Conservation (phyloP, 345 rosid genomes). For the Capsella bursapastoris region DNA sequence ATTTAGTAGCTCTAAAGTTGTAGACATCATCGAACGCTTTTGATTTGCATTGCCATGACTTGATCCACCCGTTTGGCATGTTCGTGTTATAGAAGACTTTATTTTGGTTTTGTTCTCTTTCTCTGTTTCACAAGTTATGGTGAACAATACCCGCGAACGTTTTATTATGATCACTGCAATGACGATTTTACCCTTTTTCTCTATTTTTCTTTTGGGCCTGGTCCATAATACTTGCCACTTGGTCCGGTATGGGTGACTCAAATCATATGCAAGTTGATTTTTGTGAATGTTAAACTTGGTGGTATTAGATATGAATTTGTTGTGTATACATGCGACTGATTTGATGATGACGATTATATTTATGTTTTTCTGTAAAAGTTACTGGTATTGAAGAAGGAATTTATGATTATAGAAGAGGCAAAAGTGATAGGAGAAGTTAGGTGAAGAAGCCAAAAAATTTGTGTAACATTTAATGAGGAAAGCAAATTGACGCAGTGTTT, state of each 20-base stretch:
- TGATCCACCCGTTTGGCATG: conserved; percentile 81
- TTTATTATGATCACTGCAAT: too few relatives aligned
- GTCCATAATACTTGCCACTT: too few relatives aligned
- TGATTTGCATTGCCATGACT: conserved; percentile 83
- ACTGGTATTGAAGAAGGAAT: conserved; percentile 1
- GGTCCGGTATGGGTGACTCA: conserved; percentile 1
- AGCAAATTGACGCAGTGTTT: conserved; percentile 41
- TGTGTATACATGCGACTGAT: not conserved
- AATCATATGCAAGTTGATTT: not conserved
- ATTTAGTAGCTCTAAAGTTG: conserved; percentile 41
- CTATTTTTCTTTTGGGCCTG: too few relatives aligned
- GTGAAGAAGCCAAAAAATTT: conserved; percentile 21
- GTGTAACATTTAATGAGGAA: conserved; percentile 33
- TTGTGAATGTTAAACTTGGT: not conserved
- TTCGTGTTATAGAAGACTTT: conserved; percentile 39
- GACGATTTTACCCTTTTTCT: too few relatives aligned
- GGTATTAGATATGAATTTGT: not conserved
- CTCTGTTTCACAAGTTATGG: not conserved
- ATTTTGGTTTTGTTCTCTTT: not conserved
- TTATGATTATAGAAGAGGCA: conserved; percentile 14
- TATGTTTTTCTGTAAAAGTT: not conserved
- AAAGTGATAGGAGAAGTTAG: conserved; percentile 28
- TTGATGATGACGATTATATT: not conserved
- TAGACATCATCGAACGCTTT: conserved; percentile 79
- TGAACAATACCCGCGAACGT: too few relatives aligned